phyloP scores from a whole-genome alignment of 257 asterid genomes.

The Scutellaria baicalensis region DNA sequence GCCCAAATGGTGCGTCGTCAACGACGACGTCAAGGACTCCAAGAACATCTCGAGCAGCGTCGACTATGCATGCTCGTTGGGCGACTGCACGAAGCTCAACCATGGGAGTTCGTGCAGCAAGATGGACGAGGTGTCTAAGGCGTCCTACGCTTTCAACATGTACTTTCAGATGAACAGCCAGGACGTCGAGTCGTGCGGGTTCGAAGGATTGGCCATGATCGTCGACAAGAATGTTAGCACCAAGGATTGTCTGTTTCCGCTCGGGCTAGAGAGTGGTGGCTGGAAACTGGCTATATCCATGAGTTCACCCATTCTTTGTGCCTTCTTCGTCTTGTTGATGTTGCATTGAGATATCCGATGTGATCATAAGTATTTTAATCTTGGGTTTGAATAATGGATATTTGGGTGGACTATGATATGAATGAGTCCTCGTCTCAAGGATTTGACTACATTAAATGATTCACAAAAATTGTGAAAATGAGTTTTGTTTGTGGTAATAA shows the following conservation, averaged over 20 bases:
- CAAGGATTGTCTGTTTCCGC: slow-evolving; percentile 37
- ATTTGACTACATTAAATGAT: too few species aligned
- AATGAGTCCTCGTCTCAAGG: too few species aligned
- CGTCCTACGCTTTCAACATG: slow-evolving; percentile 50
- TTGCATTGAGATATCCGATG: neutral
- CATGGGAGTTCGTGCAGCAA: slow-evolving; percentile 20
- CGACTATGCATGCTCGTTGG: slow-evolving; percentile 22
- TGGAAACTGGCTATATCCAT: neutral
- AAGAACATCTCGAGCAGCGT: slow-evolving; percentile 4
- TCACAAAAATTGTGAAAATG: too few species aligned
- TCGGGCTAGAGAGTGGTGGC: slow-evolving; percentile 35
- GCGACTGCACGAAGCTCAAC: slow-evolving; percentile 40
- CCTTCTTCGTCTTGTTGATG: neutral
- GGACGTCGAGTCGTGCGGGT: slow-evolving; percentile 41
- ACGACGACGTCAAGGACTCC: neutral
- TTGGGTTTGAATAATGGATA: too few species aligned
- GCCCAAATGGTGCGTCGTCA: slow-evolving; percentile 48
- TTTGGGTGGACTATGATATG: too few species aligned
- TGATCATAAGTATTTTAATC: too few species aligned
- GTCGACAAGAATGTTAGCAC: slow-evolving; percentile 30
- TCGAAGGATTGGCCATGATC: slow-evolving; percentile 40
- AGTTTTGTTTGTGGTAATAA: too few species aligned
- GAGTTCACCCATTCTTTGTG: neutral
- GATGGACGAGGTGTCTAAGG: neutral
- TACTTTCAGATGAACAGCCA: slow-evolving; percentile 37